Evolutionary conservation across 2,329 filamentous ascomycete genomes (phyloP).

Genomic region (Fusarium musae): DNA sequence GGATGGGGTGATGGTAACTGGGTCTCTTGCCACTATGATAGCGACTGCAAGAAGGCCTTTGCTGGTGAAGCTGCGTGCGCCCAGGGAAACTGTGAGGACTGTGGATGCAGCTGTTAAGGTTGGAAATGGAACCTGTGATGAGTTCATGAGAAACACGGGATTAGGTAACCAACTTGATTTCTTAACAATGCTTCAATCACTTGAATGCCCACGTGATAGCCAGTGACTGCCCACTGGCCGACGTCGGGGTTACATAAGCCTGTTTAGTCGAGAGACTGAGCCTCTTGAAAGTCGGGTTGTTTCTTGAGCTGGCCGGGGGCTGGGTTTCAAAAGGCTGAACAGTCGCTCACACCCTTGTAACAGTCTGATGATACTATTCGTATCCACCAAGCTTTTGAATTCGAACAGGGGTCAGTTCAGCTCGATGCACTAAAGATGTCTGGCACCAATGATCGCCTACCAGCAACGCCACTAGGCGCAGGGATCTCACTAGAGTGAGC

Average conservation of each 20-base stretch:
- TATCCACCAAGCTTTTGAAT: constrained; percentile 1
- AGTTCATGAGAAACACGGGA: not conserved
- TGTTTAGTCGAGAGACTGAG: not conserved
- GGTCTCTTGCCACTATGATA: not conserved
- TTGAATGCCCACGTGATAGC: not conserved
- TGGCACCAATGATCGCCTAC: constrained; percentile 26
- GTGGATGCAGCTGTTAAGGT: not conserved
- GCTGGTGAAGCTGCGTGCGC: not conserved
- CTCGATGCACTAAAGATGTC: constrained; percentile 29
- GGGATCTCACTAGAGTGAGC: constrained; percentile 5
- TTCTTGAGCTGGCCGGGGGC: constrained; percentile 9
- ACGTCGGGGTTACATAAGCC: not conserved
- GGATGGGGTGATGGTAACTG: not conserved
- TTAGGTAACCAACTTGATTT: not conserved
- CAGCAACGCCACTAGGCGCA: constrained; percentile 16
- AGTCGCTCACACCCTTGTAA: not conserved
- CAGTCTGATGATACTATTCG: not conserved
- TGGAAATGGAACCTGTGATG: not conserved
- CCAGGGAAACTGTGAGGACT: not conserved
- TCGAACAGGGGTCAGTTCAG: constrained; percentile 30
- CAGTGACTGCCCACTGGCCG: not conserved
- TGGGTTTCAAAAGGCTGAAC: constrained; percentile 14
- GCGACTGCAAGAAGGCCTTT: not conserved
- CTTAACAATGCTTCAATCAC: not conserved
- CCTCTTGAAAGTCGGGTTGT: constrained; percentile 14